Base-by-base conservation (phyloP, 2,329 filamentous ascomycete genomes). In the Aspergillus chevalieri region DNA sequence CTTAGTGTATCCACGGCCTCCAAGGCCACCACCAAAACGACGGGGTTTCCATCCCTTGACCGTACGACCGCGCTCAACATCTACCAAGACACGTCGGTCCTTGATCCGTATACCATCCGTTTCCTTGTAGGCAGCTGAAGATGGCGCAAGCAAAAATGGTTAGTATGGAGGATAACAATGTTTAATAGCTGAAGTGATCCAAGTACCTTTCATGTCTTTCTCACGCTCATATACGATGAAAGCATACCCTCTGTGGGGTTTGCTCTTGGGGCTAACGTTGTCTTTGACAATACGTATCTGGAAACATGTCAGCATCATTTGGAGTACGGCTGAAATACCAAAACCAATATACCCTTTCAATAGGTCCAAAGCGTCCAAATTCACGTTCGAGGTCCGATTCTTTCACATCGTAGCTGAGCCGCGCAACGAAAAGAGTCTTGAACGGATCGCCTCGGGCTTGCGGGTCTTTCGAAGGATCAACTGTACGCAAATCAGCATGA, bases 171-270 rank as follows among this genome's bases (percentile, higher is more conserved):
- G 39, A 36, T 5, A 33, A 12, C 4, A 6, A 22, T 39, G 12
- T 17, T 15, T 19, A 4, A 34, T 15, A 46, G 43, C 22, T 43
- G 47, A 36, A 44, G 34, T 49, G 47, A 47, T 28, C 30, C 41
- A 47, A 48, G 50, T 94, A 96, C 91, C 90, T 89, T 94, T 94
- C 91, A 97, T 96, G 69, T 97, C 93, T 73, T 92, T 91, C 74
- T 97, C 93, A 69, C 89, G 86, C 73, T 97, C 92, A 67, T 92
- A 98, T 48, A 97, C 89, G 60, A 98, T 86, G 67, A 98, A 98
- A 53, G 89, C 93, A 71, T 98, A 98, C 54, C 93, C 93, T 63
- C 86, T 81, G 65, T 94, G 88, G 46, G 85, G 75, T 74, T 90
- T 90, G 66, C 86, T 86, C 63, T 85, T 87, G 49, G 88, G 83